Conservation (phyloP, 306 rosid species). For the Glycyrrhiza uralensis region DNA sequence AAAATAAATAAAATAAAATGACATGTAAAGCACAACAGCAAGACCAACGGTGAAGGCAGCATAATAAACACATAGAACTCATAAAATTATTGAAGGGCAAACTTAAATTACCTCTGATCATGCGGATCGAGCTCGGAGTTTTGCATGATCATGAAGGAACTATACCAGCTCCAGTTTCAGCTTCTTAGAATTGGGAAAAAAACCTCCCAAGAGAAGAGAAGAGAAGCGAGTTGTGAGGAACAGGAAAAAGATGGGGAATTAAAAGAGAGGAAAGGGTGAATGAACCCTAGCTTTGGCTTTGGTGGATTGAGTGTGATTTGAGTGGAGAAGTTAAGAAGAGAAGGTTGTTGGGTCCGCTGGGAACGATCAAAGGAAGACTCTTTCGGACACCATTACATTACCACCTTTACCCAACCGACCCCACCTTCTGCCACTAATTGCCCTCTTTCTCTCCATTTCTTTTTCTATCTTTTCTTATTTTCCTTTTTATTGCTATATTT, state of each 20-base stretch:
- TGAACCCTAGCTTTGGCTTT: slow-evolving; percentile 1
- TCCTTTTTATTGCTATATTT: neutral
- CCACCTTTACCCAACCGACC: neutral
- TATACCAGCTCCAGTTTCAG: slow-evolving; percentile 20
- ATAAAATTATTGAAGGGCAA: neutral
- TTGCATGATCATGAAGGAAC: slow-evolving; percentile 33
- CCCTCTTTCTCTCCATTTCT: neutral
- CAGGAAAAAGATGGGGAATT: neutral
- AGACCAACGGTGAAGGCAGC: neutral
- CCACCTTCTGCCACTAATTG: slow-evolving; percentile 3
- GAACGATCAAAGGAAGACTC: neutral
- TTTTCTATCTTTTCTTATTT: neutral
- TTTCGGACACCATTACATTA: neutral
- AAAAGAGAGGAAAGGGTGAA: neutral
- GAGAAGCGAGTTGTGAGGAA: neutral
- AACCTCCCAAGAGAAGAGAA: neutral
- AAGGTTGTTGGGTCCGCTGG: neutral
- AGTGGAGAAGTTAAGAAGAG: neutral
- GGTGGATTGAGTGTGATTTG: neutral
- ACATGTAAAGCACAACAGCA: neutral
- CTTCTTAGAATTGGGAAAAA: slow-evolving; percentile 8
- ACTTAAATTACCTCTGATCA: slow-evolving; percentile 62
- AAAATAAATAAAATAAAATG: neutral
- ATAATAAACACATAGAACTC: neutral
- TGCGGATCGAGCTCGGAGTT: slow-evolving; percentile 51